Evolutionary conservation across 108 stramenopile species (phyloP).

Genomic region (Stephanodiscus minutulus): DNA sequence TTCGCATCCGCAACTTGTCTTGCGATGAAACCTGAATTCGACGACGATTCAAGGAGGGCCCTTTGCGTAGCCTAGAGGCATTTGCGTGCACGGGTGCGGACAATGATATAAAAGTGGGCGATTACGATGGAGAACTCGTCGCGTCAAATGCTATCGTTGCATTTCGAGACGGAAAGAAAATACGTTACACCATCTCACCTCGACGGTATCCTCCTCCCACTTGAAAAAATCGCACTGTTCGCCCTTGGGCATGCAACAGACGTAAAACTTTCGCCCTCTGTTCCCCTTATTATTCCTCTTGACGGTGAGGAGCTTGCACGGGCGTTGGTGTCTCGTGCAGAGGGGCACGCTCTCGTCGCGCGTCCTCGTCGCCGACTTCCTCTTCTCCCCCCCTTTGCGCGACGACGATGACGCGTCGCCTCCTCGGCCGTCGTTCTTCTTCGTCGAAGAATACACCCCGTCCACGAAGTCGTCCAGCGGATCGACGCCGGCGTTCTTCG

Average conservation of each 20-base stretch:
- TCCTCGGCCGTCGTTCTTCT: slow-evolving; percentile 3
- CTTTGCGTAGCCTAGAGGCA: slow-evolving; percentile 49
- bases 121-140: background rate
- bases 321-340: slow-evolving; percentile 78
- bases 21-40: slow-evolving; percentile 77
- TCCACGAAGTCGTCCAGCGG: slow-evolving; percentile 87
- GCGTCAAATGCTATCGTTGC: background rate
- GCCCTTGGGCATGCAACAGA: slow-evolving; percentile 80
- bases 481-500: slow-evolving; percentile 69
- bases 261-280: slow-evolving; percentile 87
- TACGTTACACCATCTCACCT: slow-evolving; percentile 24
- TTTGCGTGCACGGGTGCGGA: background rate
- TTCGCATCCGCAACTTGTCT: slow-evolving; percentile 74
- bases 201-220: slow-evolving; percentile 87
- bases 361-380: background rate
- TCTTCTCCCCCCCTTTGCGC: slow-evolving; percentile 12
- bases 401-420: background rate
- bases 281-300: slow-evolving; percentile 84
- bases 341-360: slow-evolving; percentile 37
- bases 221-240: slow-evolving; percentile 90
- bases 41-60: slow-evolving; percentile 65
- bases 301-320: slow-evolving; percentile 77
- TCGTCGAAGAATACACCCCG: slow-evolving; percentile 52
- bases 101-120: background rate
- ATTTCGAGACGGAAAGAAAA: background rate